Conservation (phyloP, 768 basidiomycete species). For the Agrocybe praecox region DNA sequence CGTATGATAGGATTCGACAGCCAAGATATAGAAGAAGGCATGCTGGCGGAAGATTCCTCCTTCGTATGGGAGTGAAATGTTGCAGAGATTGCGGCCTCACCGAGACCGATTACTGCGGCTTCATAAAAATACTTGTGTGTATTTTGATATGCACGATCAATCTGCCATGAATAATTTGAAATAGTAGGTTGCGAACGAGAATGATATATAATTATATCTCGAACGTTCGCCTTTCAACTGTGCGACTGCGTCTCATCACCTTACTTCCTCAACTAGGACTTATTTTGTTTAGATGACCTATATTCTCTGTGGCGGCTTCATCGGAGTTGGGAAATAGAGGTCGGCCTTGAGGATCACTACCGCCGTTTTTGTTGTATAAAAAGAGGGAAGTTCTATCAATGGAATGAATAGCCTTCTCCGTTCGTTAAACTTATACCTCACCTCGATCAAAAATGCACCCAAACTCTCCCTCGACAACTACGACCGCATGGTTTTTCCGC, state of each 20-base stretch:
- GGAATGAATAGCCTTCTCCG: too few species aligned
- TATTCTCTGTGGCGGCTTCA: too few species aligned
- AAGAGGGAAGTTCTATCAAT: too few species aligned
- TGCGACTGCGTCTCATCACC: not conserved
- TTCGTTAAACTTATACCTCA: not conserved
- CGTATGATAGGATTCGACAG: not conserved
- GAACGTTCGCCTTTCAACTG: not conserved
- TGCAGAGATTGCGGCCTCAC: not conserved
- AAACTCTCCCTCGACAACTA: too few species aligned
- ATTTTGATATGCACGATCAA: not conserved
- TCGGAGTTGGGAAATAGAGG: too few species aligned
- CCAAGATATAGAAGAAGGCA: constrained; percentile 7
- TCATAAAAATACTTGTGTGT: not conserved
- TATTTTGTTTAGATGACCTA: too few species aligned
- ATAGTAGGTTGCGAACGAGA: not conserved
- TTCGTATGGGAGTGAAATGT: constrained; percentile 10
- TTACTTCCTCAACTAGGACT: too few species aligned
- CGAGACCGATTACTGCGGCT: not conserved
- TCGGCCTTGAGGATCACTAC: too few species aligned
- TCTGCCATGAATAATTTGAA: not conserved
- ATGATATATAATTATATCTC: not conserved
- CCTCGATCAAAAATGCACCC: too few species aligned
- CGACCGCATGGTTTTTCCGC: too few species aligned
- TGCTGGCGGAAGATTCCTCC: constrained; percentile 7
- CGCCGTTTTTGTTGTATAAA: too few species aligned